A percentile compares a stretch with the other conserved stretches of the same genome.
Conservation (phyloP, 805 yeast species). For the Starmerella stigmatis region DNA sequence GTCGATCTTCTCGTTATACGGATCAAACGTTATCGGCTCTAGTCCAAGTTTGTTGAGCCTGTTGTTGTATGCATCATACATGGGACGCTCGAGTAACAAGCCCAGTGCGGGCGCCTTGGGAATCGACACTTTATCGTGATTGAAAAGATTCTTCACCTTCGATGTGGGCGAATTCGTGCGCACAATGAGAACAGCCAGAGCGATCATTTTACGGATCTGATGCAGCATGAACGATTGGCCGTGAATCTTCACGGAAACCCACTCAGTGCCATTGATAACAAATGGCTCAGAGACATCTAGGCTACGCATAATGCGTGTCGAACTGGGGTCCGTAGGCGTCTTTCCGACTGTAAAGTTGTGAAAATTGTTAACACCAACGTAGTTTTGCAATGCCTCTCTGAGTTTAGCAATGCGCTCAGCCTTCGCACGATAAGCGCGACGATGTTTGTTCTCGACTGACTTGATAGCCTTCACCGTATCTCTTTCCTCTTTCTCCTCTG, state of each 20-base stretch:
- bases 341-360: constrained; percentile 83
- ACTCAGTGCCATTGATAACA: constrained; percentile 85
- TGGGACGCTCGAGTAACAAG: constrained; percentile 78
- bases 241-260: constrained; percentile 92
- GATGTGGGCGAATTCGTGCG: constrained; percentile 75
- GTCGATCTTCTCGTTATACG: constrained; percentile 60
- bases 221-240: constrained; percentile 98
- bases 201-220: constrained; percentile 96
- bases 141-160: constrained; percentile 69
- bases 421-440: constrained; percentile 61
- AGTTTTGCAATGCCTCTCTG: constrained; percentile 58
- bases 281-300: constrained; percentile 78
- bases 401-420: constrained; percentile 50
- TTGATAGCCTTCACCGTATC: constrained; percentile 40
- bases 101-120: constrained; percentile 98
- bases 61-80: constrained; percentile 73
- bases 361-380: constrained; percentile 84
- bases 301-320: constrained; percentile 70
- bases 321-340: constrained; percentile 70
- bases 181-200: constrained; percentile 79
- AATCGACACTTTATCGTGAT: constrained; percentile 63
- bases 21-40: constrained; percentile 57
- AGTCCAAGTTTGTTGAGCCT: constrained; percentile 67
- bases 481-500: constrained; percentile 31
- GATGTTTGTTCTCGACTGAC: constrained; percentile 50